These are phyloP conservation scores for Adansonia madagascariensis DNA, from an alignment of 441 rosid species.

Conservation along the genomic window DNA sequence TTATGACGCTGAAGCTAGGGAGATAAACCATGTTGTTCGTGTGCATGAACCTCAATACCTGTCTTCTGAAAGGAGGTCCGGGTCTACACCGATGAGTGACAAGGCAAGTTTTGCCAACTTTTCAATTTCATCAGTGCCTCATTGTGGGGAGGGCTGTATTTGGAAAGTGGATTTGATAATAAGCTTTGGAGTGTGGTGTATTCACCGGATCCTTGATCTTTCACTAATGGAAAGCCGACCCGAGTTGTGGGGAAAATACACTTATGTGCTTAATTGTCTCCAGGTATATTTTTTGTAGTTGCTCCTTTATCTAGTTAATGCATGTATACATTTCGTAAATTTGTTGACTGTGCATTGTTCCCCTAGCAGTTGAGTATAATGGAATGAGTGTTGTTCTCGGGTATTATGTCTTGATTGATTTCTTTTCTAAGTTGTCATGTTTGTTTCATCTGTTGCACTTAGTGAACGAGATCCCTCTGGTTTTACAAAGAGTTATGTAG, in stretches of 20 bases:
- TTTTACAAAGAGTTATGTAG: neutral
- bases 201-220: conserved; percentile 83
- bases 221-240: conserved; percentile 98
- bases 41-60: conserved; percentile 48
- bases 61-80: conserved; percentile 42
- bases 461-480: neutral
- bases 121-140: conserved; percentile 69
- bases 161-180: conserved; percentile 76
- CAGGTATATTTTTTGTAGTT: conserved; percentile 59
- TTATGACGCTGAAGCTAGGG: conserved; percentile 73
- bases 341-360: neutral
- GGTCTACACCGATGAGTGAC: conserved; percentile 37
- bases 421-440: neutral
- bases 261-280: conserved; percentile 89
- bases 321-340: neutral
- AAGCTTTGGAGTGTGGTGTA: conserved; percentile 99
- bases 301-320: neutral
- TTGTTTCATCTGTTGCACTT: neutral
- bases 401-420: neutral
- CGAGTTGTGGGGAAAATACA: conserved; percentile 97
- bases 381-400: neutral
- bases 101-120: conserved; percentile 34
- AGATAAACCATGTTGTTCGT: conserved; percentile 48
- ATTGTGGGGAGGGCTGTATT: conserved; percentile 94
- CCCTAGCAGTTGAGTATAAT: neutral